Base-by-base conservation (phyloP, 2,329 filamentous ascomycete genomes). In the Madurella fahalii region DNA sequence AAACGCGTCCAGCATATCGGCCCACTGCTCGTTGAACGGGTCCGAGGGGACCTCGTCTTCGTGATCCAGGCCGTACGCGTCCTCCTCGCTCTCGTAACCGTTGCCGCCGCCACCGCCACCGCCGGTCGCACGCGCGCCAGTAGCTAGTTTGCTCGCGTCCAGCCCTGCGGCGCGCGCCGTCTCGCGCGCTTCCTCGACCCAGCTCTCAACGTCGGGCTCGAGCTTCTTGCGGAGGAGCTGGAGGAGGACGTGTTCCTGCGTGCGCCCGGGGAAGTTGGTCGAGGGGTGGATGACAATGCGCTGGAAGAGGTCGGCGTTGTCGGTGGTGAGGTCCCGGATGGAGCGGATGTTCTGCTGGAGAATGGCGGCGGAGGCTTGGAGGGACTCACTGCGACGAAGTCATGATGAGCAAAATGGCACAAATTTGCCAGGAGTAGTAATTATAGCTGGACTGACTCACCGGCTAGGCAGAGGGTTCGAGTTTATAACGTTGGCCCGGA, bases 161-260 rank as follows among this genome's bases (percentile, higher is more conserved):
- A 72, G 56, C 9, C 70, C 69, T 9, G 63, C 64, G 9, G 62
- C 61, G 11, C 63, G 66, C 12, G 75, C 75, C 30, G 74, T 73
- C 54, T 75, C 75, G 37, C 81, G 79, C 1, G 84, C 86, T 49
- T 83, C 74, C 18, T 83, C 80, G 25, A 93, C 84, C 72, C 86
- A 85, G 53, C 85, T 83, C 67, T 92, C 88, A 16, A 91, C 84
- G 20, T 82, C 78, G 0, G 89, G 89, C 61, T 94, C 90, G 47
- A 91, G 79, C 68, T 94, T 94, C 72, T 94, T 95, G 40, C 90
- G 85, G 32, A 95, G 75, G 2, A 95, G 76, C 63, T 86, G 82
- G 25, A 81, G 77, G 1, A 93, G 77, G 4, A 89, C 77, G 47
- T 70, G 72, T 68, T 87, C 83, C 56, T 89, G 84, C 5, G 80